Evolutionary conservation across 371 early-diverging fungal genomes (phyloP), one percentile per base, ranked within the genome.

Genomic region (Coemansia sp.): DNA sequence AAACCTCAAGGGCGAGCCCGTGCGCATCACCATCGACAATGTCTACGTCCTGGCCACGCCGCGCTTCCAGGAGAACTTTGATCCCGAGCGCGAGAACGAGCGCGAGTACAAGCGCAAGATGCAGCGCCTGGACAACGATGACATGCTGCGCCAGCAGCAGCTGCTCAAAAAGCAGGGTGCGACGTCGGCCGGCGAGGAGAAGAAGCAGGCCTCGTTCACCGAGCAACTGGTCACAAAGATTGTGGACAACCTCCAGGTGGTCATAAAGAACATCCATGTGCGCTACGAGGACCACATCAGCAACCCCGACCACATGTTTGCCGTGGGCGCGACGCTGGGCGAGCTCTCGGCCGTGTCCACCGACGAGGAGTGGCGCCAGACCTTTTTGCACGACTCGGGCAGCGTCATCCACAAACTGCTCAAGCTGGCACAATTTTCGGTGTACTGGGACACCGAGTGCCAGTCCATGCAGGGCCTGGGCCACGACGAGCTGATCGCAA

Each of bases 221-320:
- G 89, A 83, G 40, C 94, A 93, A 68, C 83, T 98, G 10, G 82
- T 92, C 36, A 91, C 94, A 3, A 93, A 94, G 72, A 91, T 99
- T 31, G 85, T 98, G 8, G 97, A 99, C 69, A 99, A 99, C 66
- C 74, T 99, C 41, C 97, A 99, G 65, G 85, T 99, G 11, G 88
- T 92, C 5, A 92, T 99, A 59, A 88, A 90, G 49, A 94, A 94
- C 77, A 97, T 99, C 54, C 98, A 98, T 76, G 81, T 99, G 52
- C 84, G 96, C 36, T 99, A 94, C 70, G 97, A 95, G 68, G 99
- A 99, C 78, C 80, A 83, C 56, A 67, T 87, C 50, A 90, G 90
- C 38, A 84, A 86, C 62, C 87, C 89, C 4, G 82, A 84, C 75
- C 87, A 86, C 40, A 90, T 90, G 38, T 93, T 97, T 78, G 88